These are phyloP conservation scores for Hortiboletus flavorubellus DNA, from an alignment of 768 basidiomycete species.

Conservation along the genomic window DNA sequence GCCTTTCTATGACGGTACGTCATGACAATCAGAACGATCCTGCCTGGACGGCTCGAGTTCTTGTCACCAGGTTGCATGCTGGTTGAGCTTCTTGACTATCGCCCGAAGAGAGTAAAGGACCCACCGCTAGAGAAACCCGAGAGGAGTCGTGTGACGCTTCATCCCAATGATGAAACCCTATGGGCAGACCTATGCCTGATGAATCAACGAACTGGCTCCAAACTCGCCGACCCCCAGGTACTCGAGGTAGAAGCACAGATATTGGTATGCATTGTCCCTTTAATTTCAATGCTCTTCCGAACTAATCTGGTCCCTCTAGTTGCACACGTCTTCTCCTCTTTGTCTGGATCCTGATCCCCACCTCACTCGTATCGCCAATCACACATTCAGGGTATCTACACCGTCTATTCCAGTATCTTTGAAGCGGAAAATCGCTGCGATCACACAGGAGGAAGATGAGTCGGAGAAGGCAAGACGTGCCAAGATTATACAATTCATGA, in stretches of 20 bases:
- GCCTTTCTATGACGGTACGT: conserved; percentile 81
- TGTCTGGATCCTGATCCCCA: conserved; percentile 80
- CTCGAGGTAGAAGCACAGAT: conserved; percentile 72
- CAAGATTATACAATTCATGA: conserved; percentile 81
- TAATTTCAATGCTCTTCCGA: background rate
- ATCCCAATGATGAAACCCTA: conserved; percentile 72
- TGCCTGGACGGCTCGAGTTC: background rate
- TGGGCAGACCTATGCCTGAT: conserved; percentile 77
- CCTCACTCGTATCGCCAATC: conserved; percentile 72
- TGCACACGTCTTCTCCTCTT: conserved; percentile 70
- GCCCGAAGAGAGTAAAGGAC: conserved; percentile 57
- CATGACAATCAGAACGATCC: background rate
- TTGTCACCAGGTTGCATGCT: conserved; percentile 68
- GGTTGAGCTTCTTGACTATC: conserved; percentile 78
- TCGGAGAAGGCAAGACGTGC: conserved; percentile 66
- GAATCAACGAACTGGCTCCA: conserved; percentile 52
- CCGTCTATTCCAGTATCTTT: conserved; percentile 70
- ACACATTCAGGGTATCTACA: conserved; percentile 66
- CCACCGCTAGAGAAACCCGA: conserved; percentile 56
- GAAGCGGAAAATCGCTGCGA: conserved; percentile 69
- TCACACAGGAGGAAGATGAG: conserved; percentile 75
- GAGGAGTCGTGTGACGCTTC: conserved; percentile 68
- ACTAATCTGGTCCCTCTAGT: conserved; percentile 38
- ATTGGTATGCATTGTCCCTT: conserved; percentile 44
- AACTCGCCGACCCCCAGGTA: conserved; percentile 70